Percentiles rank a stretch among this genome's conserved stretches.
These are phyloP conservation scores for Cryptococcus sp. DNA, from an alignment of 1,284 basidiomycete genomes.

Conservation along the genomic window DNA sequence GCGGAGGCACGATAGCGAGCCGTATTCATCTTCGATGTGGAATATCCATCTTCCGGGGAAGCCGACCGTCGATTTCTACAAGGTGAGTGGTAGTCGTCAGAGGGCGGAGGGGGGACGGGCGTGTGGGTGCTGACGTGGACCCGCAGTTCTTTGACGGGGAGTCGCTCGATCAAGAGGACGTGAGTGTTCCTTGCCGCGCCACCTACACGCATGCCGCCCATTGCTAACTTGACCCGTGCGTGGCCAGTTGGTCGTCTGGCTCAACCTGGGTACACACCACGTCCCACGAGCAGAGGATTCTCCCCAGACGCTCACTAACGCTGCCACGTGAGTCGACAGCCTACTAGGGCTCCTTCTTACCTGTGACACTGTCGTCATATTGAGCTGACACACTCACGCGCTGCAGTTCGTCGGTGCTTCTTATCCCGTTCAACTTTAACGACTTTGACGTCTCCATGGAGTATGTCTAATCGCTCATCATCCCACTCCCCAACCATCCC, in stretches of 20 bases:
- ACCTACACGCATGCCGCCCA: not conserved
- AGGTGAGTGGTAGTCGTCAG: constrained; percentile 28
- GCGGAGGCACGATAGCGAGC: constrained; percentile 60
- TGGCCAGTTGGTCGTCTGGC: constrained; percentile 26
- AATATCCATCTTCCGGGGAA: constrained; percentile 61
- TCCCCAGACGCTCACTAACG: constrained; percentile 57
- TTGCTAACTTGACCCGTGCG: not conserved
- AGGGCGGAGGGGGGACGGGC: constrained; percentile 53
- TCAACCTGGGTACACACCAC: constrained; percentile 30
- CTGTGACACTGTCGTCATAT: not conserved
- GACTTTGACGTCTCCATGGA: constrained; percentile 60
- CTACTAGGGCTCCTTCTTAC: too few relatives aligned
- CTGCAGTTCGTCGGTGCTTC: constrained; percentile 55
- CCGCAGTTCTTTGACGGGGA: constrained; percentile 41
- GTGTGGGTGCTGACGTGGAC: not conserved
- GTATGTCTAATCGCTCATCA: constrained; percentile 4
- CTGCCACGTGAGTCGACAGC: constrained; percentile 49
- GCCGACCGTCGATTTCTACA: constrained; percentile 61
- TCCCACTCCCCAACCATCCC: too few relatives aligned
- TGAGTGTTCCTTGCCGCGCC: constrained; percentile 6
- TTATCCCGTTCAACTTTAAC: constrained; percentile 64
- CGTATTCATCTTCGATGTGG: constrained; percentile 58
- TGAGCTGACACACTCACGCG: not conserved
- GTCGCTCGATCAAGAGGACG: constrained; percentile 42
- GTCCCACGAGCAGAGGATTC: constrained; percentile 27